Conservation (phyloP, 108 stramenopile species). For the Ochromonas danica region DNA sequence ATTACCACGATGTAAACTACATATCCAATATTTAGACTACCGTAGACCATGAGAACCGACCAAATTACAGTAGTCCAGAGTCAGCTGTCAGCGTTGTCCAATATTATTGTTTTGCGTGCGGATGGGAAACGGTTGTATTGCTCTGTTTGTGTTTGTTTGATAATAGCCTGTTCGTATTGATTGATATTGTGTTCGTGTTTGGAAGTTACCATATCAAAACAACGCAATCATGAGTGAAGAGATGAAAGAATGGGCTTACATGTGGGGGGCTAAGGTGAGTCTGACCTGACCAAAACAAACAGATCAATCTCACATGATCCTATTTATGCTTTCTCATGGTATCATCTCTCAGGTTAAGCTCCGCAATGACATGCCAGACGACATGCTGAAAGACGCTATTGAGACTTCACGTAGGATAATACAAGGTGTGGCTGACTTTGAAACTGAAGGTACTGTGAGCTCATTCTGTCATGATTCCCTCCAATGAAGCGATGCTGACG, state of each 20-base stretch:
- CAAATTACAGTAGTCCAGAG: too few relatives aligned
- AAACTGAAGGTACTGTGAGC: constrained; percentile 38
- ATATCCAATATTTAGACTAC: too few relatives aligned
- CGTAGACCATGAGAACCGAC: too few relatives aligned
- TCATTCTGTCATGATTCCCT: neutral
- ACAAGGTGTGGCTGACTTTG: constrained; percentile 21
- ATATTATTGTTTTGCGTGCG: too few relatives aligned
- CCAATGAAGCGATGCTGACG: constrained; percentile 48
- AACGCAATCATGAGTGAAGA: constrained; percentile 31
- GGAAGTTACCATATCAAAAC: neutral
- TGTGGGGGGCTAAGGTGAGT: constrained; percentile 63
- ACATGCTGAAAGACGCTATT: constrained; percentile 63
- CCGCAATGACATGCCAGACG: constrained; percentile 69
- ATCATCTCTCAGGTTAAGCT: constrained; percentile 47
- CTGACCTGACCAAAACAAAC: neutral
- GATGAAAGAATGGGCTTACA: constrained; percentile 45
- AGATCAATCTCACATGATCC: neutral
- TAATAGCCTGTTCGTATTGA: too few relatives aligned
- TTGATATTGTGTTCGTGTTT: too few relatives aligned
- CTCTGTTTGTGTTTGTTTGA: too few relatives aligned
- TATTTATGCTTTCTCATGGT: neutral
- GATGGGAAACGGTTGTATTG: too few relatives aligned
- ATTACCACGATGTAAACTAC: too few relatives aligned
- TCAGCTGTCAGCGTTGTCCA: too few relatives aligned
- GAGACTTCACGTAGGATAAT: constrained; percentile 39